Conservation (phyloP, 2,329 filamentous ascomycete genomes). For the Nigrospora sphaerica region DNA sequence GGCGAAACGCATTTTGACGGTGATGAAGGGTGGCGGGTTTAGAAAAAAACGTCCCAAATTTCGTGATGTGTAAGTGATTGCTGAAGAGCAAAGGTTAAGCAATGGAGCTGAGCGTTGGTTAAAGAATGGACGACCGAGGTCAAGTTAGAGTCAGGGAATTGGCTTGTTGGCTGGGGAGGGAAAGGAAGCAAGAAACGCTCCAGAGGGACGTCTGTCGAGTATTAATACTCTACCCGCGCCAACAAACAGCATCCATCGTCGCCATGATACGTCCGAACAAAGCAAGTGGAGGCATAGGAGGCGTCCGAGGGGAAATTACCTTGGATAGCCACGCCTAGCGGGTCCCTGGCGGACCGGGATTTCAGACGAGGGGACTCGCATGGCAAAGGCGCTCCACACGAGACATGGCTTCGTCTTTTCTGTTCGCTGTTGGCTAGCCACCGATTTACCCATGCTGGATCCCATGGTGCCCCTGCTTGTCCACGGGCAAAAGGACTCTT, state of each 20-base stretch:
- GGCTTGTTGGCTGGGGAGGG: conserved; percentile 37
- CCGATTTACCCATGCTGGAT: too few relatives aligned
- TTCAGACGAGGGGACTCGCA: too few relatives aligned
- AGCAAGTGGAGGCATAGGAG: background rate
- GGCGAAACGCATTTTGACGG: conserved; percentile 58
- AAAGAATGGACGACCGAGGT: conserved; percentile 56
- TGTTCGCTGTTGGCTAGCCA: too few relatives aligned
- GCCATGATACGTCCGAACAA: background rate
- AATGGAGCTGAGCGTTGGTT: conserved; percentile 20
- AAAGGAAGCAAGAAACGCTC: conserved; percentile 16
- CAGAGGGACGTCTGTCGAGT: conserved; percentile 28
- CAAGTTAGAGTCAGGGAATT: conserved; percentile 35
- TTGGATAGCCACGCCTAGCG: background rate
- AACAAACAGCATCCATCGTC: conserved; percentile 8
- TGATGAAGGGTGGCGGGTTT: conserved; percentile 18
- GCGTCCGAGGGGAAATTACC: background rate
- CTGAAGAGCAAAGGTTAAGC: conserved; percentile 13
- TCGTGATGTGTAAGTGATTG: conserved; percentile 12
- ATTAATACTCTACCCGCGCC: conserved; percentile 34
- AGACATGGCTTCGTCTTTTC: too few relatives aligned
- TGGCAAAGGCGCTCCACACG: too few relatives aligned
- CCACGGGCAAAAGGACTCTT: too few relatives aligned
- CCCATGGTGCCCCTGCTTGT: too few relatives aligned
- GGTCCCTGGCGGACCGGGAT: background rate
- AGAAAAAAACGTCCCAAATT: conserved; percentile 18